These are phyloP conservation scores for Amphichorda felina DNA, from an alignment of 2,329 filamentous ascomycete genomes.

Conservation along the genomic window DNA sequence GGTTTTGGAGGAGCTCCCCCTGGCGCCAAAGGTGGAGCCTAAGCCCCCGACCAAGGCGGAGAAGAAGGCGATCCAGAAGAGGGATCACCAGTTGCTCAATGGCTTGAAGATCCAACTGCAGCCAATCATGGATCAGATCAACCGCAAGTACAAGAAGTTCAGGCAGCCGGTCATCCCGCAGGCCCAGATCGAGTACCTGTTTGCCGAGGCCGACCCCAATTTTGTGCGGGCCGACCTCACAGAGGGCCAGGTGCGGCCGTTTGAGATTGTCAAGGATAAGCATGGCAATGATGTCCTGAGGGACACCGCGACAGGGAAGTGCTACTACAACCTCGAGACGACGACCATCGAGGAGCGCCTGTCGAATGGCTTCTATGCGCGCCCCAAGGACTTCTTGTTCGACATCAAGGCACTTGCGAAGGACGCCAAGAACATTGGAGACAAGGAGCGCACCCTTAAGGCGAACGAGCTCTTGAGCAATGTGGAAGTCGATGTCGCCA, in stretches of 20 bases:
- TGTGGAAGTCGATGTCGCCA: conserved; percentile 83
- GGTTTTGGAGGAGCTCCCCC: conserved; percentile 61
- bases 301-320: conserved; percentile 67
- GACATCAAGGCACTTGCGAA: conserved; percentile 79
- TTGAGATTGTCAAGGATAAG: conserved; percentile 66
- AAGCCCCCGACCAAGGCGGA: conserved; percentile 65
- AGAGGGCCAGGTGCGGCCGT: conserved; percentile 54
- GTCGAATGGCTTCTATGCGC: conserved; percentile 91
- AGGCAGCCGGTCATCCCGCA: conserved; percentile 68
- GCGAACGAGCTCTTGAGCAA: conserved; percentile 88
- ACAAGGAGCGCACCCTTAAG: conserved; percentile 71
- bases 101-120: conserved; percentile 80
- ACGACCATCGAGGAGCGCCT: conserved; percentile 91
- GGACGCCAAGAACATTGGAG: conserved; percentile 73
- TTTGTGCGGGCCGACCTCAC: conserved; percentile 47
- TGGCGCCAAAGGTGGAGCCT: conserved; percentile 62
- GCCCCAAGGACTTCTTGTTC: conserved; percentile 76
- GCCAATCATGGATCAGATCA: conserved; percentile 95
- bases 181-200: conserved; percentile 64
- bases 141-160: conserved; percentile 81
- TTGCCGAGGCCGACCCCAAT: conserved; percentile 70
- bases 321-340: conserved; percentile 91
- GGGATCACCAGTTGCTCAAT: conserved; percentile 76
- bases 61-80: conserved; percentile 66
- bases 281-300: conserved; percentile 66